Evolutionary conservation across 768 basidiomycete genomes (phyloP).

Genomic region (Cyclocybe cylindracea): DNA sequence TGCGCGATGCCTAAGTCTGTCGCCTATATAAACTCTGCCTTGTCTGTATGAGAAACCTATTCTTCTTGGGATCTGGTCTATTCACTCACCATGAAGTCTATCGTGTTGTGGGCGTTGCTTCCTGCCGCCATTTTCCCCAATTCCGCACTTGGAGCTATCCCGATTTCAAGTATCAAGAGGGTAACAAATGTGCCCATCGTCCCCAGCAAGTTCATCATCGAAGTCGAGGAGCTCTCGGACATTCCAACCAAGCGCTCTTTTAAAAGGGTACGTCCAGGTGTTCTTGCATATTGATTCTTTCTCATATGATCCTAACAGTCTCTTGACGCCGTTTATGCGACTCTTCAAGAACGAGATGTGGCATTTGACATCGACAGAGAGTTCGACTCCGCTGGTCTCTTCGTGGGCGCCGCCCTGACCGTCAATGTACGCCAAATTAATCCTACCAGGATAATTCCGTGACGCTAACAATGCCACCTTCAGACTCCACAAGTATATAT

Average conservation of each 20-base stretch:
- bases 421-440: slow-evolving; percentile 35
- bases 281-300: not conserved
- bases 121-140: slow-evolving; percentile 18
- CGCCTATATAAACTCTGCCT: no score
- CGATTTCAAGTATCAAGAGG: slow-evolving; percentile 35
- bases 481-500: slow-evolving; percentile 11
- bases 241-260: slow-evolving; percentile 32
- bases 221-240: slow-evolving; percentile 40
- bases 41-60: not conserved
- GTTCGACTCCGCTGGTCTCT: slow-evolving; percentile 54
- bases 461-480: no score
- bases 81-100: slow-evolving; percentile 30
- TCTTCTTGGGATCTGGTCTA: not conserved
- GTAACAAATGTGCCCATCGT: slow-evolving; percentile 34
- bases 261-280: slow-evolving; percentile 15
- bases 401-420: slow-evolving; percentile 59
- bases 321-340: slow-evolving; percentile 49
- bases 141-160: slow-evolving; percentile 23
- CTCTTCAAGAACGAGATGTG: slow-evolving; percentile 41
- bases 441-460: no score
- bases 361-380: slow-evolving; percentile 49
- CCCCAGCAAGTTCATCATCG: slow-evolving; percentile 54
- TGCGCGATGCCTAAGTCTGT: no score
- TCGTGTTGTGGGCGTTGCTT: slow-evolving; percentile 24
- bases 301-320: slow-evolving; percentile 28